Base-by-base conservation (phyloP, 2,329 filamentous ascomycete genomes). In the Leptographium wingfieldii region DNA sequence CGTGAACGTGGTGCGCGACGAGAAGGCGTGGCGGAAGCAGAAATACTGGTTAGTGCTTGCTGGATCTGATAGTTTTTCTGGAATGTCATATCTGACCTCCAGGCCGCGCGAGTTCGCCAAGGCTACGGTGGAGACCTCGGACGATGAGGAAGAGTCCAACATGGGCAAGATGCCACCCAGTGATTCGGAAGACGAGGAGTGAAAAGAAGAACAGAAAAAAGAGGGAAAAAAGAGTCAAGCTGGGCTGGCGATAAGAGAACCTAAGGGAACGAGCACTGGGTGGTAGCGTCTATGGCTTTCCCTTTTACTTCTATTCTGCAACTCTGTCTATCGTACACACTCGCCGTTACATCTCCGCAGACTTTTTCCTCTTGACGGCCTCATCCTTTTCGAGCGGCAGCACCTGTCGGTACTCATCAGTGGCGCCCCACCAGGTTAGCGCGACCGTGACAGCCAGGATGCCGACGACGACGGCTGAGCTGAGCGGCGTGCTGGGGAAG, bases 1-100 rank as follows among this genome's bases (percentile, higher is more conserved):
- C 67, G 80, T 95, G 66, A 96, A 96, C 69, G 84, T 97, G 43
- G 91, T 97, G 46, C 80, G 90, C 46, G 90, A 96, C 68, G 92
- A 96, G 76, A 95, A 90, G 74, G 79, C 80, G 52, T 99, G 94
- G 94, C 83, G 91, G 68, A 96, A 95, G 74, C 85, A 88, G 75
- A 68, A 77, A 11, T 99, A 92, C 71, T 97, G 94, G 94, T 92
- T 68, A 3, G 56, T 57, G 27, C 46, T n/a, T 31, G 43, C 19
- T 12, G n/a, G 6, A 6, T 4, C 46, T 56, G 1, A 1, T 46
- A 3, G 27, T 55, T 25, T 6, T 55, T 14, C 27, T 12, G 33
- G n/a, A 29, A 2, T 46, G 19, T 22, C 5, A 48, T 38, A 25
- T 19, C 55, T 56, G 55, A 52, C 54, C 19, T 14, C 29, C 66